Evolutionary conservation across 1,284 basidiomycete genomes (phyloP), one percentile per base, ranked within the genome.

Genomic region (Porogramme epimiltina): DNA sequence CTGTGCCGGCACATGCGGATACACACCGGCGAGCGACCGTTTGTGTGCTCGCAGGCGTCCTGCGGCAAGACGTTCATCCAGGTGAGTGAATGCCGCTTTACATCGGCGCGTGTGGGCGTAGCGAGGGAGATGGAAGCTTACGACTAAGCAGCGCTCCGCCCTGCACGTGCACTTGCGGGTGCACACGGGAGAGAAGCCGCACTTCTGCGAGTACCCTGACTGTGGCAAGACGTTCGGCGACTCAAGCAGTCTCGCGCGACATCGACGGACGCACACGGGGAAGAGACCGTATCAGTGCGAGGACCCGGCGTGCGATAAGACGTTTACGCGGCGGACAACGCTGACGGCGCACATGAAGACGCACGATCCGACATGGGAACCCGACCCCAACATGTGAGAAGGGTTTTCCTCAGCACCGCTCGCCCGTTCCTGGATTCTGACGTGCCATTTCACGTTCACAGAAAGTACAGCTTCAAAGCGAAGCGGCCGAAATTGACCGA

Each of bases 151-250:
- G 90, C 82, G 89, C 48, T 93, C 91, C 4, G 93, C 93, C 20
- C 73, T 95, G 51, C 89, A 90, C 45, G 93, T 95, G 4, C 92
- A 95, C 68, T 78, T 82, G 49, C 85, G 92, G 34, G 89, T 92
- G 9, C 92, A 95, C 65, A 93, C 91, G 5, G 92, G 93, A 43
- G 92, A 95, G 74, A 91, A 91, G 66, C 92, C 92, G 2, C 91
- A 94, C 69, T 82, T 79, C 53, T 95, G 92, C 72, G 89, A 91
- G 70, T 91, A 90, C 65, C 87, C 89, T 11, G 88, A 84, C 5
- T 95, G 93, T 66, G 81, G 79, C 40, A 90, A 87, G 70, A 88
- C 86, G 6, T 95, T 95, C 70, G 85, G 90, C 37, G 92, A 95
- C 69, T 93, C 91, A 18, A 92, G 89, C 66, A 91, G 89, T 70